A percentile compares a stretch with the other conserved stretches of the same genome.
phyloP scores from a whole-genome alignment of 2,329 filamentous ascomycete genomes.

The Paecilomyces variotii region DNA sequence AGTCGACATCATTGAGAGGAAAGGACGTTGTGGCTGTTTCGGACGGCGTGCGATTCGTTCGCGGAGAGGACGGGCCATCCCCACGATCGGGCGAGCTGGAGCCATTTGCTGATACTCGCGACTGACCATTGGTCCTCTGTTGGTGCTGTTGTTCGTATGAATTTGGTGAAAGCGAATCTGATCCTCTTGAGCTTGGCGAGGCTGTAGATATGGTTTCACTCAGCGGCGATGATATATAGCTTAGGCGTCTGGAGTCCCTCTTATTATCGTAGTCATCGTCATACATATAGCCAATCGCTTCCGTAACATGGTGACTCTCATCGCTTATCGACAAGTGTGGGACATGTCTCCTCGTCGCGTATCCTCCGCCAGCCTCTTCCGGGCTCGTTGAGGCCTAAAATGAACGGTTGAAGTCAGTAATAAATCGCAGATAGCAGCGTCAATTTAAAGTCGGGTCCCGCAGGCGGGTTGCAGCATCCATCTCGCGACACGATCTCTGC shows the following conservation, averaged over 20 bases:
- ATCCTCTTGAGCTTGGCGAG: conserved; percentile 19
- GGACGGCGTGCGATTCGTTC: conserved; percentile 45
- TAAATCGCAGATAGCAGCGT: background rate
- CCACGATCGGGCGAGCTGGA: conserved; percentile 33
- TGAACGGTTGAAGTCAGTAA: background rate
- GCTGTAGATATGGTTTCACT: conserved; percentile 38
- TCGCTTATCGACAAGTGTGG: conserved; percentile 68
- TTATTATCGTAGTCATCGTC: conserved; percentile 60
- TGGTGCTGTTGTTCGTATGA: conserved; percentile 17
- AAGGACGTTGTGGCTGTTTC: conserved; percentile 55
- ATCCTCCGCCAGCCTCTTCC: conserved; percentile 36
- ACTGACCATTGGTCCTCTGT: conserved; percentile 24
- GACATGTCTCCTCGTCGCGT: conserved; percentile 48
- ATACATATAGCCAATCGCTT: conserved; percentile 87
- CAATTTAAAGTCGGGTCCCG: background rate
- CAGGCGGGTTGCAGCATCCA: background rate
- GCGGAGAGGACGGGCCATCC: conserved; percentile 43
- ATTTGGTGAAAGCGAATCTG: conserved; percentile 20
- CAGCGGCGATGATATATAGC: conserved; percentile 55
- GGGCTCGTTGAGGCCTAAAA: conserved; percentile 33
- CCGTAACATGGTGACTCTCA: conserved; percentile 87
- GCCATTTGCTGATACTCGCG: conserved; percentile 12
- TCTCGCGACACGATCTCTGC: background rate
- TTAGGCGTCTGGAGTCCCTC: conserved; percentile 60
- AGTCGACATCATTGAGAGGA: conserved; percentile 74